Evolutionary conservation across 2,329 filamentous ascomycete genomes (phyloP), one percentile per base, ranked within the genome.

Genomic region (Hymenoscyphus fraxineus): DNA sequence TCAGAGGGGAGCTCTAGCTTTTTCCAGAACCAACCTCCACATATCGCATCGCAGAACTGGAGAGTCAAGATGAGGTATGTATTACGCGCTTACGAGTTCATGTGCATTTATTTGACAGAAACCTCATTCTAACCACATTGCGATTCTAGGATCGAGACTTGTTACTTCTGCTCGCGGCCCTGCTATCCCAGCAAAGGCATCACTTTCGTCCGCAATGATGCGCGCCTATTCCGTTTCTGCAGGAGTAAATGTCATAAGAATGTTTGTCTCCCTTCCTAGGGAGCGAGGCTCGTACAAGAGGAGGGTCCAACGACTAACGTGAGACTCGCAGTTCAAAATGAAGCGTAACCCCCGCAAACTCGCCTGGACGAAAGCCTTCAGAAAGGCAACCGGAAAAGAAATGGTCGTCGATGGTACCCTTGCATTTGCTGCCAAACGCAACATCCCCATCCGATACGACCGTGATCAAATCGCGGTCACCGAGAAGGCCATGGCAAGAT

Each of bases 291-390:
- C 86, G 95, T 96, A 81, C 96, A 96, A 92, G 96, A 97, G 89
- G 88, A 97, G 97, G 81, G 93, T 93, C 40, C 88, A 93, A 77
- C 97, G 97, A 80, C 86, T 98, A 73, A 95, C 93, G 80, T 97
- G 94, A 95, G 13, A 32, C 40, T 27, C 19, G 13, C 70, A 87
- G 83, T 96, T 96, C 86, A 95, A 96, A 81, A 96, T 96, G 92
- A 97, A 97, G 90, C 89, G 95, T 71, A 97, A 98, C 81, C 93
- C 94, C 41, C 88, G 94, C 77, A 97, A 97, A 80, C 86, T 98
- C 73, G 95, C 93, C 80, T 97, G 94, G 95, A 97, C 94, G 68
- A 97, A 97, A 83, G 88, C 92, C 61, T 94, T 93, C 85, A 90
- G 93, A 75, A 89, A 89, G 76, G 86, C 89, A 19, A 89, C 90